Evolutionary conservation across 306 rosid species (phyloP).

Genomic region (Ziziphus jujuba): DNA sequence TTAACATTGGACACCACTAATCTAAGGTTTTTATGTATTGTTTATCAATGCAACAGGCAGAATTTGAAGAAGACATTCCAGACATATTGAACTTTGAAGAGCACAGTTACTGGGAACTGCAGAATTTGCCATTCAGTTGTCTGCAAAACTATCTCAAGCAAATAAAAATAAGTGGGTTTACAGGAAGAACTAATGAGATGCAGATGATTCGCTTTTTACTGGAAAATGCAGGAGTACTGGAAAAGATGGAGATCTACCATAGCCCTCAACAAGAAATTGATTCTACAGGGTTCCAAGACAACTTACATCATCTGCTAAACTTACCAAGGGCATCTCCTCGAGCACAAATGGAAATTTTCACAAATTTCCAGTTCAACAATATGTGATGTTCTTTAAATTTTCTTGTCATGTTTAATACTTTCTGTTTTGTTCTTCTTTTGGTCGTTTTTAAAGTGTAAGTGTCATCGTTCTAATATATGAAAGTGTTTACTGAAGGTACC

Average conservation of each 20-base stretch:
- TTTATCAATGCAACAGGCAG: constrained; percentile 11
- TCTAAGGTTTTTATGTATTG: background rate
- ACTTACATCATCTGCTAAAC: background rate
- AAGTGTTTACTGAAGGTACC: too few species aligned
- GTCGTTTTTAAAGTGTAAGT: background rate
- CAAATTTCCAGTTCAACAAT: background rate
- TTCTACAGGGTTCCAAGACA: background rate
- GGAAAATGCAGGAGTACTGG: constrained; percentile 13
- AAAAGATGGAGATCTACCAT: constrained; percentile 11
- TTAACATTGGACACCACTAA: background rate
- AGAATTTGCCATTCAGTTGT: constrained; percentile 5
- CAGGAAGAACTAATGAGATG: constrained; percentile 2
- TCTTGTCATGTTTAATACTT: background rate
- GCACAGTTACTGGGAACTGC: constrained; percentile 14
- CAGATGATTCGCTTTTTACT: constrained; percentile 5
- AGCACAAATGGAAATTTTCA: constrained; percentile 8
- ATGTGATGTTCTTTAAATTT: background rate
- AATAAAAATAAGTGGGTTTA: constrained; percentile 5
- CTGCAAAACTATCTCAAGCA: constrained; percentile 9
- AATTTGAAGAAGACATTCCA: constrained; percentile 12
- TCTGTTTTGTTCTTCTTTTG: background rate
- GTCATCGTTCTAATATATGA: background rate
- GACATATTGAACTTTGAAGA: constrained; percentile 15
- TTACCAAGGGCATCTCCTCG: constrained; percentile 4
- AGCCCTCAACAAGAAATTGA: background rate